Evolutionary conservation across 768 basidiomycete genomes (phyloP).

Genomic region (Hemileccinum rubropunctum): DNA sequence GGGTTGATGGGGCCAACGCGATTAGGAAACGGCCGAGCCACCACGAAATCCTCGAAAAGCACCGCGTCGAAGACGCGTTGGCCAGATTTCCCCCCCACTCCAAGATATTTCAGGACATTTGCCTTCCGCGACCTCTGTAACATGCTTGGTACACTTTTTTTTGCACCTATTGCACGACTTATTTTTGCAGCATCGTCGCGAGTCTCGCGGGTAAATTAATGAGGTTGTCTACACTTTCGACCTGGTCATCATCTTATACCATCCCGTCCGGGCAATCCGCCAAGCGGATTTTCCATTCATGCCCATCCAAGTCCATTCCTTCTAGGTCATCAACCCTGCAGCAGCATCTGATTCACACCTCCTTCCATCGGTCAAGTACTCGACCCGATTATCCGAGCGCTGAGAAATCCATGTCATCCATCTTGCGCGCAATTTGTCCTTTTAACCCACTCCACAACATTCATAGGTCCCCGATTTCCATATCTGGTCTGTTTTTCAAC

Average conservation of each 20-base stretch:
- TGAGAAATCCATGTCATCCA: conserved; percentile 5
- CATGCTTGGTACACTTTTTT: neutral
- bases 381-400: conserved; percentile 15
- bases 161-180: neutral
- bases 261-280: neutral
- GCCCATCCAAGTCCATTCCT: neutral
- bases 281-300: too few relatives aligned
- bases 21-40: conserved; percentile 14
- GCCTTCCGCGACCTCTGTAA: neutral
- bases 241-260: neutral
- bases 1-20: conserved; percentile 4
- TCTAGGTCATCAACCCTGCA: neutral
- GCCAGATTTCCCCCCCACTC: conserved; percentile 5
- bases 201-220: conserved; percentile 17
- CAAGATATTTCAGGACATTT: conserved; percentile 28
- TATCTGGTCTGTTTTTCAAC: conserved; percentile 3
- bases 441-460: conserved; percentile 1
- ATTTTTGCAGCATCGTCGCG: conserved; percentile 21
- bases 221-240: neutral
- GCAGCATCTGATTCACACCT: neutral
- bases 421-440: conserved; percentile 7
- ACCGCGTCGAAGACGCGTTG: conserved; percentile 28
- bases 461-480: conserved; percentile 3
- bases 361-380: neutral
- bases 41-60: conserved; percentile 28